Evolutionary conservation across 2,329 filamentous ascomycete genomes (phyloP), one percentile per base, ranked within the genome.

Genomic region (Trichoderma polysporum): DNA sequence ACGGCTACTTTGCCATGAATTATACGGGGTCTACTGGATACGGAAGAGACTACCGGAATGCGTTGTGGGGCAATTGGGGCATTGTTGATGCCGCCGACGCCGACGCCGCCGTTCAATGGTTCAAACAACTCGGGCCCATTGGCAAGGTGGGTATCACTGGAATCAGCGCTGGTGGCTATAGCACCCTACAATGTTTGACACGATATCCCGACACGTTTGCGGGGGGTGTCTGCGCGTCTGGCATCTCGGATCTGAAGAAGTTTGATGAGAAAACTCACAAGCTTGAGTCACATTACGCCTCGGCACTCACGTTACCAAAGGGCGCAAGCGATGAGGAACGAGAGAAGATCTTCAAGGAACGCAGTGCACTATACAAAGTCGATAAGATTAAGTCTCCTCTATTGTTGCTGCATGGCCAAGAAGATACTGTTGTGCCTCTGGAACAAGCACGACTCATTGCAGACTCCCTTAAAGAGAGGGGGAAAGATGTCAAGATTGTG

Each of bases 351-450:
- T 82, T 81, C 49, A 74, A 73, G 4, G 81, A 83, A 50, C 76
- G 85, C 13, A 86, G 84, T 65, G 83, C 85, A 0, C 73, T 84
- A 15, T 80, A 79, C 53, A 79, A 83, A 60, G 83, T 81, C 0
- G 76, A 80, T n/a, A 77, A 78, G 61, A 85, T 86, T 63, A 76
- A 75, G 45, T 76, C 81, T 2, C 84, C 85, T 0, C 71, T 89
- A 25, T 73, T 88, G 39, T 74, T 90, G n/a, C 70, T 89, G 5
- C 84, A 88, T 25, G 87, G 87, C 0, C 79, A 79, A 2, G 76
- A 76, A 4, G 88, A 90, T 70, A 82, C 81, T 47, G 81, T 89
- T 1, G 87, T 89, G 17, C 87, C 86, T 0, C 73, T 85, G n/a
- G 78, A 81, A 17, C 87, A 90, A 72, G 84, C 84, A 2, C 76